These are phyloP conservation scores for Fusarium sp. DNA, from an alignment of 2,329 filamentous ascomycete species.

Conservation along the genomic window DNA sequence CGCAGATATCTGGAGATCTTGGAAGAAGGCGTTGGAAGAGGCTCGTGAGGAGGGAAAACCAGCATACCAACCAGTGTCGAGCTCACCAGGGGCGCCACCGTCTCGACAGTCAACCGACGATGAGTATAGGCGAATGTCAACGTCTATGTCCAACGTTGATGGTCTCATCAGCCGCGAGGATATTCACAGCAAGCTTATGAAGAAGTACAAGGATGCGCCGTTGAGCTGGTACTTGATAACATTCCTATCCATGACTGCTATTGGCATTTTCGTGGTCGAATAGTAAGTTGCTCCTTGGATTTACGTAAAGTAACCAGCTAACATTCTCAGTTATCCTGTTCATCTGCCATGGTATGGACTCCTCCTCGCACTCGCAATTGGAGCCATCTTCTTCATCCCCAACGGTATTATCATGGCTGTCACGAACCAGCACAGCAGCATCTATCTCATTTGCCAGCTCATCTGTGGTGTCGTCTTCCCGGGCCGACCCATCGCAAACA, in stretches of 20 bases:
- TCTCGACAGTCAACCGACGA: constrained; percentile 33
- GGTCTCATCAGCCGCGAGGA: constrained; percentile 78
- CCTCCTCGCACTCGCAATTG: constrained; percentile 81
- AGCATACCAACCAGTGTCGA: constrained; percentile 64
- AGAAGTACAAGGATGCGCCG: constrained; percentile 83
- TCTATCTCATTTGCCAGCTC: constrained; percentile 88
- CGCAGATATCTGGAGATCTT: constrained; percentile 82
- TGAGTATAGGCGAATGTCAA: constrained; percentile 42
- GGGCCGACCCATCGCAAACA: constrained; percentile 87
- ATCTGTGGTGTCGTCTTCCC: constrained; percentile 86
- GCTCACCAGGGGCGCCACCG: constrained; percentile 37
- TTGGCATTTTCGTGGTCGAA: constrained; percentile 87
- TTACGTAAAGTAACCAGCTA: neutral
- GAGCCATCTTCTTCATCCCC: constrained; percentile 85
- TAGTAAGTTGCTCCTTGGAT: constrained; percentile 66
- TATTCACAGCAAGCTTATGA: constrained; percentile 87
- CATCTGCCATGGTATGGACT: constrained; percentile 90
- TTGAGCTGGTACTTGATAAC: constrained; percentile 84
- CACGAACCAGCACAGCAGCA: constrained; percentile 88
- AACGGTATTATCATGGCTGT: constrained; percentile 95
- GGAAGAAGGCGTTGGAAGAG: constrained; percentile 76
- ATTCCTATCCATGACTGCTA: constrained; percentile 79
- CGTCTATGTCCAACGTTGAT: constrained; percentile 58
- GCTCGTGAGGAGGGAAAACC: constrained; percentile 63
- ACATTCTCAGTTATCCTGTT: constrained; percentile 74